A percentile compares a stretch with the other conserved stretches of the same genome.
These are phyloP conservation scores for Malassezia sp. DNA, from an alignment of 1,284 basidiomycete genomes.

Conservation along the genomic window DNA sequence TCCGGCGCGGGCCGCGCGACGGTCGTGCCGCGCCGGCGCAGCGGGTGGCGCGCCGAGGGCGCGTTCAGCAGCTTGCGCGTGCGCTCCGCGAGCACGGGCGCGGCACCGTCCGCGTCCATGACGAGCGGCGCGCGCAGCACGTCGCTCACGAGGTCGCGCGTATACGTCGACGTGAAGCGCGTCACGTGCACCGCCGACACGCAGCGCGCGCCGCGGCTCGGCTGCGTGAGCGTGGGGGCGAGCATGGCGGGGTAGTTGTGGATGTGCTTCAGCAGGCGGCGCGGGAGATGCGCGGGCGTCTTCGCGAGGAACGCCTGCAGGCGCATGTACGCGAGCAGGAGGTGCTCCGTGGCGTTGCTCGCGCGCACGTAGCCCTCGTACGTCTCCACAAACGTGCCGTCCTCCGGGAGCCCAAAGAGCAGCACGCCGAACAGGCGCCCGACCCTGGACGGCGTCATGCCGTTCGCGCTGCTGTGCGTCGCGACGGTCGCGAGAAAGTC, in stretches of 20 bases:
- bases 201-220: slow-evolving; percentile 20
- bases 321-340: slow-evolving; percentile 41
- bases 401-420: slow-evolving; percentile 43
- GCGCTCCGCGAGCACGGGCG: slow-evolving; percentile 27
- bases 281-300: slow-evolving; percentile 18
- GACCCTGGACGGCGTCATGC: slow-evolving; percentile 40
- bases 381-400: slow-evolving; percentile 39
- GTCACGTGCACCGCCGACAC: slow-evolving; percentile 40
- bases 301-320: slow-evolving; percentile 20
- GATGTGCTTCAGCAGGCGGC: slow-evolving; percentile 31
- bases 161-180: slow-evolving; percentile 34
- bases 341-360: slow-evolving; percentile 41
- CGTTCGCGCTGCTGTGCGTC: slow-evolving; percentile 41
- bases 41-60: background rate
- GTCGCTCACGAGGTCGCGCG: slow-evolving; percentile 34
- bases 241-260: slow-evolving; percentile 35
- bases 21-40: background rate
- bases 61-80: slow-evolving; percentile 40
- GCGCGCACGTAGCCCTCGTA: slow-evolving; percentile 38
- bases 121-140: slow-evolving; percentile 18
- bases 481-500: slow-evolving; percentile 39
- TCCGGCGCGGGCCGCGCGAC: background rate
- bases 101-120: slow-evolving; percentile 13
- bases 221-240: slow-evolving; percentile 20
- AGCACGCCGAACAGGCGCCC: slow-evolving; percentile 34